Evolutionary conservation across 1,139 yeast species (phyloP).

Genomic region (Meyerozyma sp.): DNA sequence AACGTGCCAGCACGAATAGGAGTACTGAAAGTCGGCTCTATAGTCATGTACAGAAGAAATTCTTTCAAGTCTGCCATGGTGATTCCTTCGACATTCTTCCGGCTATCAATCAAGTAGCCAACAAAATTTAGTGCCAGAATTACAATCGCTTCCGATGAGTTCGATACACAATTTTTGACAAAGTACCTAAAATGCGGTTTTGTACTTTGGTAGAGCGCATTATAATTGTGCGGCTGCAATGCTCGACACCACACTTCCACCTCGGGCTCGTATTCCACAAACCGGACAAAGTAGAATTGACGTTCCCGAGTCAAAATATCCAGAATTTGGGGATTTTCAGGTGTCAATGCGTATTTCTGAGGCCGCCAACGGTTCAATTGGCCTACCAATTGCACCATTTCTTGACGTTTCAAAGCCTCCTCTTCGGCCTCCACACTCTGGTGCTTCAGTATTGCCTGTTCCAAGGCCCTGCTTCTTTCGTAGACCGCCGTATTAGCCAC

Average conservation of each 20-base stretch:
- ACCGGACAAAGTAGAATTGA: not conserved
- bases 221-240: not conserved
- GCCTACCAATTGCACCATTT: not conserved
- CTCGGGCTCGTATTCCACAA: not conserved
- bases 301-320: not conserved
- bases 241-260: not conserved
- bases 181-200: not conserved
- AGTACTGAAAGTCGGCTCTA: not conserved
- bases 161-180: not conserved
- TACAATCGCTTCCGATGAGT: not conserved
- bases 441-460: not conserved
- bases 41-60: not conserved
- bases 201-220: not conserved
- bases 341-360: not conserved
- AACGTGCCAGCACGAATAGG: not conserved
- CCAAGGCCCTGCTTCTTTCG: not conserved
- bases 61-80: too few relatives aligned
- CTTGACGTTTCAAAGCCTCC: not conserved
- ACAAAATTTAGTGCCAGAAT: not conserved
- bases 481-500: conserved; percentile 1
- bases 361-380: not conserved
- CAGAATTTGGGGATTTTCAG: not conserved
- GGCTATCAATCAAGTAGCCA: not conserved
- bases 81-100: not conserved
- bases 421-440: not conserved